Percentiles rank a stretch among this genome's conserved stretches.
Conservation (phyloP, 2,329 filamentous ascomycete genomes). For the Diaporthe citrichinensis region DNA sequence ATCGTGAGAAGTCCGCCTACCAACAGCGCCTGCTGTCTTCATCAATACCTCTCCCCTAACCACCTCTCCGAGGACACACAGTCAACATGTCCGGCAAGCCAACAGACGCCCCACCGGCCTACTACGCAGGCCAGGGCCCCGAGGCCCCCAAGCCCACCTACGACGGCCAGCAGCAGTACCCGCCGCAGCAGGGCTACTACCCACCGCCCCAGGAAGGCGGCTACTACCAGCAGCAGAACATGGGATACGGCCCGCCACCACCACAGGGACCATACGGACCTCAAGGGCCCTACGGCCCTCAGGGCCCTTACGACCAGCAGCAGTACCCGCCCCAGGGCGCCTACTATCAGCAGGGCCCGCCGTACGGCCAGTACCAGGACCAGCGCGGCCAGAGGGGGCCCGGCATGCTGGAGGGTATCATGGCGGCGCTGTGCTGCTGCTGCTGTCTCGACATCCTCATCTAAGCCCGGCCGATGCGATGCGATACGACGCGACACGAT, state of each 20-base stretch:
- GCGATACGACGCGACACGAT: not conserved
- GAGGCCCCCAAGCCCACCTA: constrained; percentile 39
- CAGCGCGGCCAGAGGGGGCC: constrained; percentile 33
- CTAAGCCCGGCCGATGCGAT: not conserved
- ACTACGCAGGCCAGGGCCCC: constrained; percentile 34
- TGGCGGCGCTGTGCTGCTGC: constrained; percentile 40
- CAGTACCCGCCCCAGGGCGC: constrained; percentile 26
- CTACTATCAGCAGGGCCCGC: constrained; percentile 37
- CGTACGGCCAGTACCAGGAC: constrained; percentile 35
- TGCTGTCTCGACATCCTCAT: constrained; percentile 42
- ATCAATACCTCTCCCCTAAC: not conserved
- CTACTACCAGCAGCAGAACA: constrained; percentile 33
- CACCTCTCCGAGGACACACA: not conserved
- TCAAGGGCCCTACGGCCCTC: constrained; percentile 11
- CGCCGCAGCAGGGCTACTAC: constrained; percentile 15
- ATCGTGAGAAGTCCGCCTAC: not conserved
- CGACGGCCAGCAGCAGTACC: constrained; percentile 25
- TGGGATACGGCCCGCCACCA: constrained; percentile 21
- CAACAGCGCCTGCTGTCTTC: not conserved
- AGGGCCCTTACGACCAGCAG: constrained; percentile 23
- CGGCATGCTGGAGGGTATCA: constrained; percentile 35
- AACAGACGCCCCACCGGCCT: constrained; percentile 39
- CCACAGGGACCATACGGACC: constrained; percentile 32
- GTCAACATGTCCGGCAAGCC: constrained; percentile 38
- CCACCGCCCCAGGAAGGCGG: constrained; percentile 6